Percentiles rank a stretch among this genome's conserved stretches.
Conservation (phyloP, 2,329 filamentous ascomycete species). For the Alternaria novae-zelandiae region DNA sequence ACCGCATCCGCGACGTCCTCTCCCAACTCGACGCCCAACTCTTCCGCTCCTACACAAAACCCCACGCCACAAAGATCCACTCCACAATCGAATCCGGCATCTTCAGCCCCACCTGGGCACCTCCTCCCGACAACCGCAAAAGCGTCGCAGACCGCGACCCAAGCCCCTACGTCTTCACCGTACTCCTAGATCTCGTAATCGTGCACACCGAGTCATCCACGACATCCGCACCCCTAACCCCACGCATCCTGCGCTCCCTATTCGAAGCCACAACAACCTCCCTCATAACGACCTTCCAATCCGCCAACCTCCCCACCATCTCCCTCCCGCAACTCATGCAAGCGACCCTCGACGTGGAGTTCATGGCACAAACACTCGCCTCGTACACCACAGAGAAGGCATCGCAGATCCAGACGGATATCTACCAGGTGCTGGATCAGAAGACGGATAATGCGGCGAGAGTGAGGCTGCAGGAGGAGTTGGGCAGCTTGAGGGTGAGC, state of each 20-base stretch:
- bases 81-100: constrained; percentile 77
- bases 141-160: constrained; percentile 69
- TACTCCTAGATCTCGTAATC: constrained; percentile 82
- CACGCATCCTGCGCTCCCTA: constrained; percentile 82
- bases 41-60: constrained; percentile 89
- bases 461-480: constrained; percentile 78
- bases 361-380: constrained; percentile 89
- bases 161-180: constrained; percentile 86
- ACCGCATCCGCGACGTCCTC: constrained; percentile 89
- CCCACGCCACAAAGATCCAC: constrained; percentile 61
- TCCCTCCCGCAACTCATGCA: constrained; percentile 87
- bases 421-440: constrained; percentile 89
- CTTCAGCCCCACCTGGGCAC: constrained; percentile 72
- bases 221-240: constrained; percentile 72
- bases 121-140: constrained; percentile 51
- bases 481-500: constrained; percentile 86
- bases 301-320: constrained; percentile 65
- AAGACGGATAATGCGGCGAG: constrained; percentile 89
- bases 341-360: constrained; percentile 95
- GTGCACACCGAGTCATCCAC: constrained; percentile 77
- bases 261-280: constrained; percentile 81
- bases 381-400: constrained; percentile 88
- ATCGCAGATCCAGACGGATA: constrained; percentile 81
- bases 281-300: constrained; percentile 77
- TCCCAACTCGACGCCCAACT: constrained; percentile 88